Evolutionary conservation across 2,329 filamentous ascomycete genomes (phyloP), one percentile per base, ranked within the genome.

Genomic region (Fusarium tupiense): DNA sequence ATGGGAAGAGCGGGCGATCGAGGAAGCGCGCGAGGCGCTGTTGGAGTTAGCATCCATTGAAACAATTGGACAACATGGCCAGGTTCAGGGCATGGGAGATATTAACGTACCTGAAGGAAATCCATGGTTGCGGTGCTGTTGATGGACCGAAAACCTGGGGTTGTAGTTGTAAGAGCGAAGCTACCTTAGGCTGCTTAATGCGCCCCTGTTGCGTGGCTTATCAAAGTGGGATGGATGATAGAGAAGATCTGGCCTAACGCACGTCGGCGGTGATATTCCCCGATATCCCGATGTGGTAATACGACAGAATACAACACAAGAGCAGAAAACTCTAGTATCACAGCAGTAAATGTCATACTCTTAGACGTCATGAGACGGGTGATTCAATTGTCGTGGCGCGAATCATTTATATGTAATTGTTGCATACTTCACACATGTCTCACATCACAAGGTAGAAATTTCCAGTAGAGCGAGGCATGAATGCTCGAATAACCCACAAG

Each of bases 1-100:
- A 99, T 63, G 96, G 96, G 86, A 98, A 98, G 81, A 94, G 88
- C 67, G 96, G 95, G 81, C 94, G 91, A 87, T 99, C 96, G 79
- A 98, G 92, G 84, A 93, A 91, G 83, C 90, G 91, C 81, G 94
- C 94, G 77, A 98, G 91, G 86, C 89, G 89, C 90, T 92, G 54
- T 31, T 40, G 26, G 33, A 60, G 52, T 79, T 70, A 78, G 76
- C 59, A 49, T 41, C 16, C 17, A 68, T 43, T 64, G 35, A 49
- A 24, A 17, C 33, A 29, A 10, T 20, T 57, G 38, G 7, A n/a
- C 20, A 5, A 33, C 19, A 9, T 38, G 37, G 37, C 8, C 35
- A 7, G 5, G 24, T 3, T 22, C 41, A 6, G n/a, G 38, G 26
- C 31, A n/a, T 58, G 22, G 22, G 12, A 14, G 11, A 17, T 6